phyloP scores from a whole-genome alignment of 2,329 filamentous ascomycete genomes.

The Falciphora oryzae region DNA sequence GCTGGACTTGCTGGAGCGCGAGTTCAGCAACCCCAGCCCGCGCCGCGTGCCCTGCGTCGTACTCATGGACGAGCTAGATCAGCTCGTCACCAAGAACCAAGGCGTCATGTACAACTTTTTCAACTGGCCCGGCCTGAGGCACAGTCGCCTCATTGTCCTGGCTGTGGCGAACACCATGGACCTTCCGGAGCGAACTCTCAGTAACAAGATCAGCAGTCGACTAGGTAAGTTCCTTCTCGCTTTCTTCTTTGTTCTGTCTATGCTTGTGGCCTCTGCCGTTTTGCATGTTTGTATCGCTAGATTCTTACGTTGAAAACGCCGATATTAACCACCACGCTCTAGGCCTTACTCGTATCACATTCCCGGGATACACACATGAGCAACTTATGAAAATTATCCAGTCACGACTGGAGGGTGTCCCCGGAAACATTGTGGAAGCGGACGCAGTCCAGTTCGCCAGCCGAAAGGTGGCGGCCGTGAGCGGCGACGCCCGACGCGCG shows the following conservation, averaged over 20 bases:
- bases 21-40: conserved; percentile 88
- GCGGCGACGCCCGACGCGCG: conserved; percentile 85
- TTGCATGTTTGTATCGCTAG: neutral
- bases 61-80: conserved; percentile 96
- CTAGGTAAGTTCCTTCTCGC: conserved; percentile 41
- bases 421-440: conserved; percentile 81
- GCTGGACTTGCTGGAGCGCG: conserved; percentile 80
- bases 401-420: conserved; percentile 83
- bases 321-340: neutral
- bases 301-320: neutral
- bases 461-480: conserved; percentile 92
- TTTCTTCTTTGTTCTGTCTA: neutral
- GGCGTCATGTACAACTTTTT: conserved; percentile 99
- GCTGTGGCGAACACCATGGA: conserved; percentile 99
- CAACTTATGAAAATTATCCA: conserved; percentile 97
- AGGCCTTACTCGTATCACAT: conserved; percentile 87
- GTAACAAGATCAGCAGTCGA: conserved; percentile 96
- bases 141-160: conserved; percentile 89
- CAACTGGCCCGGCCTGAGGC: conserved; percentile 91
- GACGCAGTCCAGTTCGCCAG: conserved; percentile 96
- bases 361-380: conserved; percentile 93
- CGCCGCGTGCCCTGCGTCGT: conserved; percentile 92
- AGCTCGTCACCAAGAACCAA: conserved; percentile 95
- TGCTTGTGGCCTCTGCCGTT: neutral
- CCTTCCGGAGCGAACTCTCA: conserved; percentile 87